phyloP scores from a whole-genome alignment of 495 filamentous ascomycete species.

The Talaromyces wortmannii region DNA sequence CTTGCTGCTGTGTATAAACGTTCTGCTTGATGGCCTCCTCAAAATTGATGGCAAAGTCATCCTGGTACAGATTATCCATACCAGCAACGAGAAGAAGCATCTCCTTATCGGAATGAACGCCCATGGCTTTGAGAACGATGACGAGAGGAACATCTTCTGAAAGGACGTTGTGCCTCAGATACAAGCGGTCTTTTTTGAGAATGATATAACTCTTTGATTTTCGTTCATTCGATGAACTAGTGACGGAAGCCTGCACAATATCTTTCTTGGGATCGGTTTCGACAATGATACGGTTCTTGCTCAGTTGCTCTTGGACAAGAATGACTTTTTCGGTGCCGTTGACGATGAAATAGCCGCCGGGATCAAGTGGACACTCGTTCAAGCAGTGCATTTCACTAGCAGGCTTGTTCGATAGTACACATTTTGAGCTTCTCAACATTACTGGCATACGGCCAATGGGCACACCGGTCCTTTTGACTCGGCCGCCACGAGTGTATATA shows the following conservation, averaged over 20 bases:
- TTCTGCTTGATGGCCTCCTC: slow-evolving; percentile 78
- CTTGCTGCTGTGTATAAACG: slow-evolving; percentile 88
- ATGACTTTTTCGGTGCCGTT: slow-evolving; percentile 99
- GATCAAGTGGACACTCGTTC: slow-evolving; percentile 92
- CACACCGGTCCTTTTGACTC: slow-evolving; percentile 61
- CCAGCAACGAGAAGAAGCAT: slow-evolving; percentile 85
- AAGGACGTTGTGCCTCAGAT: slow-evolving; percentile 86
- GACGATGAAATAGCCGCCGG: slow-evolving; percentile 95
- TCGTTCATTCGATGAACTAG: slow-evolving; percentile 91
- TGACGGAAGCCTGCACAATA: slow-evolving; percentile 94
- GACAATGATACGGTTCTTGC: slow-evolving; percentile 97
- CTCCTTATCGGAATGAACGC: slow-evolving; percentile 87
- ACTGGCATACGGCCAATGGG: slow-evolving; percentile 86
- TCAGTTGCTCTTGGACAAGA: slow-evolving; percentile 93
- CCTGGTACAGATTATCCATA: slow-evolving; percentile 77
- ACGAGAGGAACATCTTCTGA: slow-evolving; percentile 90
- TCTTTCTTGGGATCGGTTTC: slow-evolving; percentile 85
- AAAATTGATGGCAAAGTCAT: slow-evolving; percentile 89
- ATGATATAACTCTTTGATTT: slow-evolving; percentile 96
- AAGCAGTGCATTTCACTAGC: slow-evolving; percentile 79
- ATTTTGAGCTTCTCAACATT: slow-evolving; percentile 95
- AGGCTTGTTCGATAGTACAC: slow-evolving; percentile 69
- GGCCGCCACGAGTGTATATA: slow-evolving; percentile 70
- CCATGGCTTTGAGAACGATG: slow-evolving; percentile 86
- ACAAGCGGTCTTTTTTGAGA: slow-evolving; percentile 83